These are phyloP conservation scores for Solanum pennellii DNA, from an alignment of 257 asterid genomes.

Conservation along the genomic window DNA sequence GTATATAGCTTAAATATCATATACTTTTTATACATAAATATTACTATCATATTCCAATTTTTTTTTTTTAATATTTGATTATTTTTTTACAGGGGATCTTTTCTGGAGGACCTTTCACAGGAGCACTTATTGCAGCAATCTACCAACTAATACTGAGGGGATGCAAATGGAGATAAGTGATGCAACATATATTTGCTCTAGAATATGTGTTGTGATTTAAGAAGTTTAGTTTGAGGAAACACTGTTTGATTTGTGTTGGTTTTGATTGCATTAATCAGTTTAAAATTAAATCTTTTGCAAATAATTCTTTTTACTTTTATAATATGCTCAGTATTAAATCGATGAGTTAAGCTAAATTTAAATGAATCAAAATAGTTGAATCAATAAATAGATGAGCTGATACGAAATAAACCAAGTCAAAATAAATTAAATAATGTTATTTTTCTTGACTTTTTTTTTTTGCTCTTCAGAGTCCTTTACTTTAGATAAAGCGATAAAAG, in stretches of 20 bases:
- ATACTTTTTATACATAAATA: not conserved
- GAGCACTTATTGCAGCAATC: not conserved
- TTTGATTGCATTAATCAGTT: not conserved
- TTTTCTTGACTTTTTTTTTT: no score
- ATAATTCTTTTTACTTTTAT: not conserved
- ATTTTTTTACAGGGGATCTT: not conserved
- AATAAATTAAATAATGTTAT: not conserved
- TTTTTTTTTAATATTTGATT: not conserved
- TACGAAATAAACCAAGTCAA: not conserved
- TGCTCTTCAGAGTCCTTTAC: no score
- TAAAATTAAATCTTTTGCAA: not conserved
- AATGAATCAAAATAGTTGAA: not conserved
- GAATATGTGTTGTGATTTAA: not conserved
- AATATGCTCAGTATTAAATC: no score
- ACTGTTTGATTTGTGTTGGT: not conserved
- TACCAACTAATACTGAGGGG: not conserved
- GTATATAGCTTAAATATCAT: not conserved
- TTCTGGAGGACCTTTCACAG: not conserved
- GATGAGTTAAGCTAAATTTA: not conserved
- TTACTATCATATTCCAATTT: not conserved
- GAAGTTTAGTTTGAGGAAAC: not conserved
- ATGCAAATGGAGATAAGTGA: not conserved
- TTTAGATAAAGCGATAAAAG: not conserved
- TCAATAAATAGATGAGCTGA: not conserved
- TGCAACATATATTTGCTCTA: not conserved